Conservation (phyloP, 2,329 filamentous ascomycete genomes). For the Arthrobotrys entomopaga region DNA sequence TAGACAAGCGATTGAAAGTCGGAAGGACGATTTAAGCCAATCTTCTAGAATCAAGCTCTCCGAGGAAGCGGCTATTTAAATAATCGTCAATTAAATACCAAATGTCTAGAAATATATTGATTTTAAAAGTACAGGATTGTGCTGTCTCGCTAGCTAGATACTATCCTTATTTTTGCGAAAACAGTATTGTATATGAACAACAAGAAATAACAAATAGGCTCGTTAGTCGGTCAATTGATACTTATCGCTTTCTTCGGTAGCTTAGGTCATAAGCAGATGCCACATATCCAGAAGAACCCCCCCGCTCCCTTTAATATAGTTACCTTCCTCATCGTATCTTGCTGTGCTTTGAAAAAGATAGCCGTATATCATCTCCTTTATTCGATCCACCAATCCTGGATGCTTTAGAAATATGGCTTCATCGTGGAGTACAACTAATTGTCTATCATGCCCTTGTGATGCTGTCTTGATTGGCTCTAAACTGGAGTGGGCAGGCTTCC, state of each 20-base stretch:
- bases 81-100: no score
- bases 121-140: no score
- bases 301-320: slow-evolving; percentile 49
- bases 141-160: neutral
- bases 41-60: no score
- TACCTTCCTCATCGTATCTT: slow-evolving; percentile 46
- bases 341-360: slow-evolving; percentile 51
- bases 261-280: slow-evolving; percentile 39
- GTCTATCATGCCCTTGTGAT: slow-evolving; percentile 28
- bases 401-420: slow-evolving; percentile 52
- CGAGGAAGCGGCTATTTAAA: no score
- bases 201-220: no score
- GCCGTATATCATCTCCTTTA: slow-evolving; percentile 43
- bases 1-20: no score
- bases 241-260: neutral
- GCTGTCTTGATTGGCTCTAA: slow-evolving; percentile 22
- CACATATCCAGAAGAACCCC: slow-evolving; percentile 41
- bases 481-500: slow-evolving; percentile 17
- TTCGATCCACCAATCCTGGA: slow-evolving; percentile 32
- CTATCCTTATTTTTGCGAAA: neutral
- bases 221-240: no score
- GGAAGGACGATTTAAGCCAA: no score
- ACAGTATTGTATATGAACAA: neutral
- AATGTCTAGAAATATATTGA: no score
- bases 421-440: slow-evolving; percentile 45